Evolutionary conservation across 1,139 yeast species (phyloP), one percentile per base, ranked within the genome.

Genomic region (Diutina mesorugosa): DNA sequence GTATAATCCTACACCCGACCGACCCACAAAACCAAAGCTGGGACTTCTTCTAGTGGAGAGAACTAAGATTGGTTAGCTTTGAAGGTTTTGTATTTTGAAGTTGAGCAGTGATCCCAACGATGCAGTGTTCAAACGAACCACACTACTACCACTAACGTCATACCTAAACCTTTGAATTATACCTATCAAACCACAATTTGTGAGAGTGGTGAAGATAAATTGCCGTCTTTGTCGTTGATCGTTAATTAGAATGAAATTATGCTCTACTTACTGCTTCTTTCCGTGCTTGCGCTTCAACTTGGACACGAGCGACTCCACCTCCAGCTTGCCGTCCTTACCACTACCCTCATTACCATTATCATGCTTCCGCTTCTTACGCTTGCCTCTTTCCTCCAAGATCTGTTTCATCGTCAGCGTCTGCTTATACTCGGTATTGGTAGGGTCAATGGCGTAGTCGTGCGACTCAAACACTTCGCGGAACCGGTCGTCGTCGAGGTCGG

Each of bases 401-500:
- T 85, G 79, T 66, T 85, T 85, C 96, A 91, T 90, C 29, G 95
- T 90, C 47, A 83, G 74, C 0, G 98, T 90, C 72, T 86, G 83
- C 73, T 88, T 90, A 75, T 82, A 93, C 66, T 89, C 96, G 21
- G 96, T 87, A 64, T 80, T 84, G 18, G 96, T 85, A 26, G 97
- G 93, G 69, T 88, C 96, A 64, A 93, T 90, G 9, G 97, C 97
- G 71, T 84, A 95, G 58, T 87, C 95, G 62, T 89, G 96, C 61
- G 83, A 84, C 63, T 90, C 95, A 66, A 88, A 91, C 61, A 93
- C 78, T 64, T 90, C 97, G 52, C 79, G 78, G 76, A 95, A 95
- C 72, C 99, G 87, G 32, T 87, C 85, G 75, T 95, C 99, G 57
- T 76, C 73, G 67, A 85, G 76, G 62, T 85, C 86, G 14, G 86